Conservation (phyloP, 495 filamentous ascomycete species). For the Neurospora africana region DNA sequence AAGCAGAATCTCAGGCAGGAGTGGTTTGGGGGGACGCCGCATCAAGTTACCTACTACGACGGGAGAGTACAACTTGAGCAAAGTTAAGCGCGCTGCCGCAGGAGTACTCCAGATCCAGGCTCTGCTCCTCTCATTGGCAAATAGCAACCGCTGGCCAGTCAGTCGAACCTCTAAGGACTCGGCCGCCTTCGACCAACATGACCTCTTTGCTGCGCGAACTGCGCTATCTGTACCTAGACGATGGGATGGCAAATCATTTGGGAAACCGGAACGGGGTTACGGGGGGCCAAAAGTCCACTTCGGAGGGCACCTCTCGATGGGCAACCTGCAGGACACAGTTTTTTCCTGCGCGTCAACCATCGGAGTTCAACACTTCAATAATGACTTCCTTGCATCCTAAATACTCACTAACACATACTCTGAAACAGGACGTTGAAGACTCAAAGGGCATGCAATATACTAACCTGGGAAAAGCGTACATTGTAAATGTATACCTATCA, state of each 20-base stretch:
- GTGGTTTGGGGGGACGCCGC: not conserved
- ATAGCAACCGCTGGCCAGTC: not conserved
- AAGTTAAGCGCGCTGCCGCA: constrained; percentile 2
- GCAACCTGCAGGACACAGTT: not conserved
- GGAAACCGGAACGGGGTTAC: not conserved
- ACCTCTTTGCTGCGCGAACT: not conserved
- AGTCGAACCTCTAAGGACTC: not conserved
- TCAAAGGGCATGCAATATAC: not conserved
- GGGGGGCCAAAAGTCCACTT: not conserved
- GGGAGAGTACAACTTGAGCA: not conserved
- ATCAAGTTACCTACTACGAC: not conserved
- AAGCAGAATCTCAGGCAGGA: not conserved
- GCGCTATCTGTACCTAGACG: not conserved
- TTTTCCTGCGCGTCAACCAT: not conserved
- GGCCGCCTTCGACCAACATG: not conserved
- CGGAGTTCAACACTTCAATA: not conserved
- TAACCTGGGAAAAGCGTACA: not conserved
- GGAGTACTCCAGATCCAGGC: not conserved
- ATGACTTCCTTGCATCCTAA: not conserved
- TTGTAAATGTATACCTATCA: not conserved
- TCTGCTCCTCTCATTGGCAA: not conserved
- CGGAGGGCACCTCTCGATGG: not conserved
- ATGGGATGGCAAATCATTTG: not conserved
- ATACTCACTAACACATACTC: not conserved
- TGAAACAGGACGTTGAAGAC: not conserved